Percentiles rank a stretch among this genome's conserved stretches.
Evolutionary conservation across 1,139 yeast species (phyloP).

Genomic region (Candida pseudocylindracea): DNA sequence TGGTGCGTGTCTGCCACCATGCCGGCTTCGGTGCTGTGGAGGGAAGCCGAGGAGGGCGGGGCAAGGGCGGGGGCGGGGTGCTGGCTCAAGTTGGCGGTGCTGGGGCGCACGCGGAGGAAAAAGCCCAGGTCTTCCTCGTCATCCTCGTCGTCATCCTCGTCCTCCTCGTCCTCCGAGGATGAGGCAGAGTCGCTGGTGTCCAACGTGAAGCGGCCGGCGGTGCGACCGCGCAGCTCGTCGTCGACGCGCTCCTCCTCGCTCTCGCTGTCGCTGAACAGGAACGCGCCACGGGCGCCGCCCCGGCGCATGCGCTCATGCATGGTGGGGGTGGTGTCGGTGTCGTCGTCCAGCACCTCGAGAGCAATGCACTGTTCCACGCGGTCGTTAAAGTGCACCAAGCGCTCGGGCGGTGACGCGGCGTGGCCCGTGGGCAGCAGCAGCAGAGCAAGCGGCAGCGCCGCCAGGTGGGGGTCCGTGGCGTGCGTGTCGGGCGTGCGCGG

Average conservation of each 20-base stretch:
- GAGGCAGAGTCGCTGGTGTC: too few relatives aligned
- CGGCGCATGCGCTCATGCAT: too few relatives aligned
- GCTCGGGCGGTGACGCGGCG: constrained; percentile 9
- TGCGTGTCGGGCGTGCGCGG: not conserved
- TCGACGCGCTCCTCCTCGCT: not conserved
- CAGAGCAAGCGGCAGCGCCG: constrained; percentile 1
- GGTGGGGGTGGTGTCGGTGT: not conserved
- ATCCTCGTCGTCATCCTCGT: constrained; percentile 19
- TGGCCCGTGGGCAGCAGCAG: not conserved
- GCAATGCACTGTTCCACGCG: constrained; percentile 87
- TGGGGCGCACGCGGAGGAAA: constrained; percentile 31
- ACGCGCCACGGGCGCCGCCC: too few relatives aligned
- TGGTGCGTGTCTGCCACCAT: not conserved
- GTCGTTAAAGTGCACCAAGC: constrained; percentile 80
- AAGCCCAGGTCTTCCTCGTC: constrained; percentile 51
- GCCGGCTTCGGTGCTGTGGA: constrained; percentile 1
- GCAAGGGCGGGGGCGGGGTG: too few relatives aligned
- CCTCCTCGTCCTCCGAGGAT: constrained; percentile 3
- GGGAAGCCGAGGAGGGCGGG: not conserved
- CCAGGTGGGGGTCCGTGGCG: constrained; percentile 3
- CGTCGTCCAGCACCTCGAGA: constrained; percentile 12
- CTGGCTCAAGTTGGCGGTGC: constrained; percentile 7
- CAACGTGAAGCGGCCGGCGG: too few relatives aligned
- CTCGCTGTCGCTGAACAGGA: too few relatives aligned
- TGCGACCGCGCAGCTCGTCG: not conserved